Evolutionary conservation across 805 yeast genomes (phyloP).

Genomic region (Isabelozyma heimii): DNA sequence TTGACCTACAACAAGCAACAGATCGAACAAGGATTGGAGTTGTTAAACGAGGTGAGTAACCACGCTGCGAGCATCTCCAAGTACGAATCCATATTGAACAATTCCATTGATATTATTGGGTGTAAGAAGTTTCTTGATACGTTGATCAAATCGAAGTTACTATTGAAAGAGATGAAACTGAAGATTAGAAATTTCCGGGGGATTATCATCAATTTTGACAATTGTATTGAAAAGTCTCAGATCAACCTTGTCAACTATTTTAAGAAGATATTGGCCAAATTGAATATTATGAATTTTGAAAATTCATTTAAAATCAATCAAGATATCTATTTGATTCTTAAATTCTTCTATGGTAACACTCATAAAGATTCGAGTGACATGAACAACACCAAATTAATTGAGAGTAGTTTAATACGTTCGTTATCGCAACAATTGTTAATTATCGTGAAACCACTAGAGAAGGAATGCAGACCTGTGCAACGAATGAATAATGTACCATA

Average conservation of each 20-base stretch:
- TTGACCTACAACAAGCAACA: conserved; percentile 55
- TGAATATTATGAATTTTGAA: conserved; percentile 39
- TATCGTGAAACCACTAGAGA: conserved; percentile 38
- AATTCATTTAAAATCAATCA: conserved; percentile 35
- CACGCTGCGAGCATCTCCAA: conserved; percentile 45
- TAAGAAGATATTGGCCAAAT: conserved; percentile 26
- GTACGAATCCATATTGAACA: conserved; percentile 34
- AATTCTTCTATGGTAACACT: conserved; percentile 35
- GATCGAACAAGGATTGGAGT: conserved; percentile 54
- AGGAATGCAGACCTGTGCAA: conserved; percentile 43
- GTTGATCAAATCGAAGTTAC: conserved; percentile 38
- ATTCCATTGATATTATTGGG: conserved; percentile 40
- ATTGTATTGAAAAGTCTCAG: conserved; percentile 57
- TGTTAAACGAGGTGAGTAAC: conserved; percentile 48
- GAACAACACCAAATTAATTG: conserved; percentile 18
- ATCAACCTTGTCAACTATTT: conserved; percentile 50
- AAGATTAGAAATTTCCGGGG: conserved; percentile 61
- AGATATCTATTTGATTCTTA: conserved; percentile 41
- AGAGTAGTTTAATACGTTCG: conserved; percentile 10
- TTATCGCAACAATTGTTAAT: conserved; percentile 7
- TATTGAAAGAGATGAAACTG: conserved; percentile 43
- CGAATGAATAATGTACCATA: conserved; percentile 41
- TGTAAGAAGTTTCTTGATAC: conserved; percentile 30
- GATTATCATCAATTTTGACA: conserved; percentile 57
- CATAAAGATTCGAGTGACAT: conserved; percentile 1